Evolutionary conservation across 305 asterid genomes (phyloP).

Genomic region (Solanum hybrid): DNA sequence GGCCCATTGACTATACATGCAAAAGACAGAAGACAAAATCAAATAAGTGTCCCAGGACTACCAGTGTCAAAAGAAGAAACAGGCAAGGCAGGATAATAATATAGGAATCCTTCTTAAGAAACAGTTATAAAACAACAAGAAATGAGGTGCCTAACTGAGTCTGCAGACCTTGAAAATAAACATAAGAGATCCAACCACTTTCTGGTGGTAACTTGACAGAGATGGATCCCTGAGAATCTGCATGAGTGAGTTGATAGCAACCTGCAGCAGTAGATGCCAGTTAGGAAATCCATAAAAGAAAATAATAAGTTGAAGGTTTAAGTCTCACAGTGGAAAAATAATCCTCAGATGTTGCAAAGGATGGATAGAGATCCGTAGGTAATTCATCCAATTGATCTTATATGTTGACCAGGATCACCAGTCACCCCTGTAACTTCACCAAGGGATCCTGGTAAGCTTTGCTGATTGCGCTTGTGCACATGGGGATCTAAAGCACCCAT

Average conservation of each 20-base stretch:
- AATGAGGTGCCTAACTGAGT: not conserved
- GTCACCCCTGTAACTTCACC: too few species aligned
- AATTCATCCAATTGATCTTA: slow-evolving; percentile 72
- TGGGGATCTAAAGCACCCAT: too few species aligned
- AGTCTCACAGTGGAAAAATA: slow-evolving; percentile 80
- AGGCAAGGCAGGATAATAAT: slow-evolving; percentile 1
- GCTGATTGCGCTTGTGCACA: too few species aligned
- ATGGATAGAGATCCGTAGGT: slow-evolving; percentile 96
- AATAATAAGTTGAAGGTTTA: slow-evolving; percentile 13
- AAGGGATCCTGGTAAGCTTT: too few species aligned
- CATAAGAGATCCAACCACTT: slow-evolving; percentile 90
- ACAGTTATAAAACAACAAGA: not conserved
- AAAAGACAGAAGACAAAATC: too few species aligned
- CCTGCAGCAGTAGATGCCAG: slow-evolving; percentile 32
- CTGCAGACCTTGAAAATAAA: slow-evolving; percentile 87
- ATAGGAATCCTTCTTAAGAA: not conserved
- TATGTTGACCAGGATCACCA: slow-evolving; percentile 75
- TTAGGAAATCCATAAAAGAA: not conserved
- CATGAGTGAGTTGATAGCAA: slow-evolving; percentile 95
- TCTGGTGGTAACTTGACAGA: slow-evolving; percentile 90
- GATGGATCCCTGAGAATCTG: slow-evolving; percentile 94
- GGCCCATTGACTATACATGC: too few species aligned
- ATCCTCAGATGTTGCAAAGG: slow-evolving; percentile 94
- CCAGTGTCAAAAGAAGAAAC: not conserved
- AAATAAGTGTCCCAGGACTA: too few species aligned